These are phyloP conservation scores for Colletotrichum sp. DNA, from an alignment of 2,329 filamentous ascomycete species.

Conservation along the genomic window DNA sequence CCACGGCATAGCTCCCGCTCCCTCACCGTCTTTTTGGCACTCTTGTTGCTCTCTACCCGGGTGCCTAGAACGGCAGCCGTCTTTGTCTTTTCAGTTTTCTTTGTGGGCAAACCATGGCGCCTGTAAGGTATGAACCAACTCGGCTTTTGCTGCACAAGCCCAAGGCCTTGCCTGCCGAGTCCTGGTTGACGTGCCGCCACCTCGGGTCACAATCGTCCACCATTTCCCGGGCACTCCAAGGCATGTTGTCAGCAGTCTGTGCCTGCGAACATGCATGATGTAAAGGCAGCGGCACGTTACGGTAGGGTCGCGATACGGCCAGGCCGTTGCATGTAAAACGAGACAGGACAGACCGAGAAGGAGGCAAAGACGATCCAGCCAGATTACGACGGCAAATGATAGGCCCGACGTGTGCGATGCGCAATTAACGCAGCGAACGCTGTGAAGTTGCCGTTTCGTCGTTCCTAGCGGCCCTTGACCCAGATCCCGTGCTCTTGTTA, in stretches of 20 bases:
- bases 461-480: neutral
- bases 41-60: constrained; percentile 6
- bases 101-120: neutral
- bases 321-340: neutral
- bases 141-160: neutral
- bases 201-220: neutral
- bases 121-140: neutral
- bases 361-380: neutral
- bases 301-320: neutral
- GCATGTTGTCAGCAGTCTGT: neutral
- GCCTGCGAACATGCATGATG: neutral
- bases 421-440: neutral
- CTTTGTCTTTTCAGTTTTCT: neutral
- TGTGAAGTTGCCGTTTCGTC: neutral
- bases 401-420: neutral
- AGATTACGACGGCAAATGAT: neutral
- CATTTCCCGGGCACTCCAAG: neutral
- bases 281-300: neutral
- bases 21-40: constrained; percentile 15
- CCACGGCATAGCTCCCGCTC: constrained; percentile 1
- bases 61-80: neutral
- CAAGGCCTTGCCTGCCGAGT: neutral
- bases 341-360: neutral
- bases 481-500: neutral
- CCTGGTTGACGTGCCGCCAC: neutral